These are phyloP conservation scores for Syzygium syzygioides DNA, from an alignment of 441 rosid species.

Conservation along the genomic window DNA sequence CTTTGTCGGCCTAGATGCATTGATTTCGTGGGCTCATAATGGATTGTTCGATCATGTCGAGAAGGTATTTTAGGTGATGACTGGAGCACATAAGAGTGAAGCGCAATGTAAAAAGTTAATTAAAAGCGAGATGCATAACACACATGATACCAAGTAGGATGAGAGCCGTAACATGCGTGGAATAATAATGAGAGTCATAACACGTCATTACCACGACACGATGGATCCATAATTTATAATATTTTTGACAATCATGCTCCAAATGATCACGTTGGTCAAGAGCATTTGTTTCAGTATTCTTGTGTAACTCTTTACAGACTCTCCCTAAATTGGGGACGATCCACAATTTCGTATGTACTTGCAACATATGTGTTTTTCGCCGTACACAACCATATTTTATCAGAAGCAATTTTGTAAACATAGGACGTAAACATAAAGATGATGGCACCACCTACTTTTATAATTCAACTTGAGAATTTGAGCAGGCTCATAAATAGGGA, in stretches of 20 bases:
- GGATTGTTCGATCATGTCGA: neutral
- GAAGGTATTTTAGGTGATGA: neutral
- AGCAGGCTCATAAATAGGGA: neutral
- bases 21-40: neutral
- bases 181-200: neutral
- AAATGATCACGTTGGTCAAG: neutral
- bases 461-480: neutral
- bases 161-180: fast-evolving
- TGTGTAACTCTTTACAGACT: neutral
- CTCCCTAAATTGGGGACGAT: neutral
- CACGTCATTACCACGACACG: fast-evolving
- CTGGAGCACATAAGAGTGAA: neutral
- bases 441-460: neutral
- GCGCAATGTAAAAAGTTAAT: neutral
- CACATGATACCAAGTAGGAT: neutral
- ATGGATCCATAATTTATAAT: neutral
- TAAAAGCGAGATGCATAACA: neutral
- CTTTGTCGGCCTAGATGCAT: neutral
- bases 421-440: neutral
- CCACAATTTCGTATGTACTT: neutral
- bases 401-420: neutral
- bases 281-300: fast-evolving
- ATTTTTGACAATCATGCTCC: fast-evolving
- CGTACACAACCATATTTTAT: neutral
- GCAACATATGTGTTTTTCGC: neutral